Percentiles rank a stretch among this genome's conserved stretches.
These are phyloP conservation scores for Aspergillus japonicus DNA, from an alignment of 2,329 filamentous ascomycete genomes.

Conservation along the genomic window DNA sequence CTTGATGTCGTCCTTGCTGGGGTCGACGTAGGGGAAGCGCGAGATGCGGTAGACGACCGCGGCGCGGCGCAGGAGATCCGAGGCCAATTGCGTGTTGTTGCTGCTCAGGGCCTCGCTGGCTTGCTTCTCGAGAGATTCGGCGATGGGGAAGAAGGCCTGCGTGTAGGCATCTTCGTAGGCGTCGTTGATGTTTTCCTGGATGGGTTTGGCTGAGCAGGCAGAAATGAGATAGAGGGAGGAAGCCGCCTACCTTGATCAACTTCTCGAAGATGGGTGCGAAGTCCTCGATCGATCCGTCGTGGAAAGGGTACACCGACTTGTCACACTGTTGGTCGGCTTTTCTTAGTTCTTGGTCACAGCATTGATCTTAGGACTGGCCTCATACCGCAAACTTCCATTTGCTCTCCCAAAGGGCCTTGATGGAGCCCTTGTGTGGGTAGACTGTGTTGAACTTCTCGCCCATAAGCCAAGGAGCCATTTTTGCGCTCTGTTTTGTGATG, in stretches of 20 bases:
- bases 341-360: not conserved
- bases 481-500: not conserved
- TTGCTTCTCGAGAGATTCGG: constrained; percentile 54
- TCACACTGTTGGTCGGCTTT: constrained; percentile 42
- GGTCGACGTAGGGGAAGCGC: constrained; percentile 59
- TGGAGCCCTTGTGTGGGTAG: constrained; percentile 59
- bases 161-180: constrained; percentile 67
- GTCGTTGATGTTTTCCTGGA: constrained; percentile 60
- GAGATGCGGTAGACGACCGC: constrained; percentile 72
- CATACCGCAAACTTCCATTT: constrained; percentile 70
- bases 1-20: constrained; percentile 46
- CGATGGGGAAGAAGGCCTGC: constrained; percentile 59
- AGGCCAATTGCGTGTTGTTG: constrained; percentile 55
- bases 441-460: constrained; percentile 50
- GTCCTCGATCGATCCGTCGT: constrained; percentile 67
- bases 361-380: not conserved
- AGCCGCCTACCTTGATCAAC: constrained; percentile 53
- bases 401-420: constrained; percentile 68
- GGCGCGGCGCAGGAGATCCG: constrained; percentile 65
- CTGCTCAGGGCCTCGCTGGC: constrained; percentile 53
- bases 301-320: constrained; percentile 70
- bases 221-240: not conserved
- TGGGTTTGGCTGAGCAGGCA: not conserved
- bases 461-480: constrained; percentile 35
- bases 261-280: constrained; percentile 68